Percentiles rank a stretch among this genome's conserved stretches.
These are phyloP conservation scores for Candida sp. DNA, from an alignment of 1,139 yeast genomes.

Conservation along the genomic window DNA sequence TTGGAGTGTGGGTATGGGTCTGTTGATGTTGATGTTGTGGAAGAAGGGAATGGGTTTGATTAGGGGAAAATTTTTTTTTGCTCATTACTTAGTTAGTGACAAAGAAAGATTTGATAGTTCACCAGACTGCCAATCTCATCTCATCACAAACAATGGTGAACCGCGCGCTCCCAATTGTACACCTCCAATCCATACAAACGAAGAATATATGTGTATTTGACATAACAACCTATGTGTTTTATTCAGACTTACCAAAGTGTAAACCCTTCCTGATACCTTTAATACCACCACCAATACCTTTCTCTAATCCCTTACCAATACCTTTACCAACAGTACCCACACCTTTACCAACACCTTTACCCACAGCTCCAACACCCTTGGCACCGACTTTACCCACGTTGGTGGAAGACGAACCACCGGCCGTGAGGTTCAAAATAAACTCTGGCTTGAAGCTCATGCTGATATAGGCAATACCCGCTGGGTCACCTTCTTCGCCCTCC, in stretches of 20 bases:
- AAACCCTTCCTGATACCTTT: conserved; percentile 43
- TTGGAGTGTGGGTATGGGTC: too few species aligned
- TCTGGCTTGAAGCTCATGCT: conserved; percentile 70
- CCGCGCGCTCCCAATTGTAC: too few species aligned
- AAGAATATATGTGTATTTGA: too few species aligned
- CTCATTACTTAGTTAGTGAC: too few species aligned
- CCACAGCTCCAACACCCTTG: conserved; percentile 48
- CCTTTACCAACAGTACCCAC: conserved; percentile 51
- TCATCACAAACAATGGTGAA: too few species aligned
- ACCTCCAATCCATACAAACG: too few species aligned
- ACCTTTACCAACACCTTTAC: conserved; percentile 26
- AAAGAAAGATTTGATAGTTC: too few species aligned
- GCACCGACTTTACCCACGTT: conserved; percentile 33
- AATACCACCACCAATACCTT: conserved; percentile 42
- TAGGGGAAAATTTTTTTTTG: conserved; percentile 1
- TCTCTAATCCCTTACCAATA: conserved; percentile 41
- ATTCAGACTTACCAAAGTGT: conserved; percentile 23
- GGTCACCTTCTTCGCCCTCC: conserved; percentile 55
- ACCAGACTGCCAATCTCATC: too few species aligned
- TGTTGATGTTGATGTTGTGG: too few species aligned
- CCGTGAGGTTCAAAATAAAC: conserved; percentile 57
- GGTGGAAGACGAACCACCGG: conserved; percentile 29
- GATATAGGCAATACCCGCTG: conserved; percentile 67
- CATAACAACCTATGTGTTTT: background rate
- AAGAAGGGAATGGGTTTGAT: background rate